Evolutionary conservation across 495 filamentous ascomycete species (phyloP).

Genomic region (Daldinia bambusicola): DNA sequence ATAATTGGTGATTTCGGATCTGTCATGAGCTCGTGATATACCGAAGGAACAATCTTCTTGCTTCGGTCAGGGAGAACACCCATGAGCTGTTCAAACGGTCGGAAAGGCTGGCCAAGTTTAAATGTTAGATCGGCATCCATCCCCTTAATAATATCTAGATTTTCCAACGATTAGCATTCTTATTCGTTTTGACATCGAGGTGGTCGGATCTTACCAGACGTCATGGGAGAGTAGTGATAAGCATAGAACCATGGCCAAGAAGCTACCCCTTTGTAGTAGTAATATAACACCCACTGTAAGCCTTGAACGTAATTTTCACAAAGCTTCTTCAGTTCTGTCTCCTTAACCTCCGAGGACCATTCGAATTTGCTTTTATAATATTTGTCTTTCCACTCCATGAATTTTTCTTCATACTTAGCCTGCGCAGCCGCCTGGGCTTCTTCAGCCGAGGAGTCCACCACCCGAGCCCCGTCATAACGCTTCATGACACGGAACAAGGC

Average conservation of each 20-base stretch:
- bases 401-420: slow-evolving; percentile 85
- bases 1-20: slow-evolving; percentile 91
- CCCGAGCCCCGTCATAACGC: slow-evolving; percentile 88
- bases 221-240: slow-evolving; percentile 98
- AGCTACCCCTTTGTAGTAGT: slow-evolving; percentile 96
- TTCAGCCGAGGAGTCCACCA: slow-evolving; percentile 80
- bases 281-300: slow-evolving; percentile 97
- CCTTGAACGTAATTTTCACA: slow-evolving; percentile 98
- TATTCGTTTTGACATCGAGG: not conserved
- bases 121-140: slow-evolving; percentile 90
- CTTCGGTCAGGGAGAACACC: slow-evolving; percentile 96
- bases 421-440: slow-evolving; percentile 81
- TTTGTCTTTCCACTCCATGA: slow-evolving; percentile 89
- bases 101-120: slow-evolving; percentile 91
- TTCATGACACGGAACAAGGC: slow-evolving; percentile 85
- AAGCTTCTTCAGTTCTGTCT: slow-evolving; percentile 81
- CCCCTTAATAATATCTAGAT: slow-evolving; percentile 84
- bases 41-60: slow-evolving; percentile 89
- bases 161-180: slow-evolving; percentile 19
- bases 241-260: slow-evolving; percentile 99
- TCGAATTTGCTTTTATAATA: slow-evolving; percentile 92
- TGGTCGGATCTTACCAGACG: slow-evolving; percentile 69
- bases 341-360: slow-evolving; percentile 81
- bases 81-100: slow-evolving; percentile 97
- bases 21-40: slow-evolving; percentile 94